Base-by-base conservation (phyloP, 1,139 yeast species). In the Candida tropicalis region DNA sequence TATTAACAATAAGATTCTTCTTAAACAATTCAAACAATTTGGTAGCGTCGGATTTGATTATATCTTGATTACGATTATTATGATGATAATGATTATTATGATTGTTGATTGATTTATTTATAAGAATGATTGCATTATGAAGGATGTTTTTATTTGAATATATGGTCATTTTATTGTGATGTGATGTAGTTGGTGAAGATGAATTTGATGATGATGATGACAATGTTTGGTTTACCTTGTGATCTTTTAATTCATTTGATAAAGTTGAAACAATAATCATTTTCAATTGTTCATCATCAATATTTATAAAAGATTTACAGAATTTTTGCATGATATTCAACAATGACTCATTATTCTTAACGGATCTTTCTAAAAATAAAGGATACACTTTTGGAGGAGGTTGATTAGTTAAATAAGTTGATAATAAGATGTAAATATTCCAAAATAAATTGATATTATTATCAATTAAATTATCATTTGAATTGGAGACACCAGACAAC, bases 61-160 rank as follows among this genome's bases (percentile, higher is more conserved):
- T 6, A 9, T 4, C 12, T 11, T 28, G 24, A 4, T 17, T 10
- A 24, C 22, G 12, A 18, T 10, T 18, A 6, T 31, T 17, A 7
- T 3, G 10, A 18, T 27, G 29, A 5, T 5, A n/a, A 22, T 4
- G 35, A 13, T n/a, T 42, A 20, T 46, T 41, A 40, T 58, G 51
- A 38, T 57, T 49, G 38, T 67, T 68, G 35, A 74, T 63, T 13
- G 73, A 66, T 52, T 71, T 71, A 49, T 75, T 75, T 23, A 75
- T 65, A 35, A 75, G 57, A 24, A 76, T 75, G 28, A 76, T 68
- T 1, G 79, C 68, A 51, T 75, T 75, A 49, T 76, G 81, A 28
- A 76, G 59, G 27, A 65, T 62, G 47, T 71, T 72, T 41, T 66
- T 68, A 53, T 66, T 66, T 29, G 68, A 67, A 51, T 62, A 71